Evolutionary conservation across 2,329 filamentous ascomycete species (phyloP), one percentile per base, ranked within the genome.

Genomic region (Talaromyces sp.): DNA sequence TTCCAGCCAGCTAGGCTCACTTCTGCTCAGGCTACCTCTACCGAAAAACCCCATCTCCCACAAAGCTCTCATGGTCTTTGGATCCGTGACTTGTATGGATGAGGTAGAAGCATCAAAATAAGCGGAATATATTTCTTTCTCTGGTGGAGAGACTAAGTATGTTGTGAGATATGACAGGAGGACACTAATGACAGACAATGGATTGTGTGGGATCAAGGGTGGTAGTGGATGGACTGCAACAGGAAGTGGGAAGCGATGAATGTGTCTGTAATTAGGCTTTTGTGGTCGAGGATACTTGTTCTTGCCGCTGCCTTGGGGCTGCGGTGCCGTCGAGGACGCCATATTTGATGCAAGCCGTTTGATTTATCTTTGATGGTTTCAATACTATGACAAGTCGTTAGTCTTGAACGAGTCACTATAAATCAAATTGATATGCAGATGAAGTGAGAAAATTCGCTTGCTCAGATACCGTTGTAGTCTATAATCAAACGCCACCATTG

Each of bases 401-500:
- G 61, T 25, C 19, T 54, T 13, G 34, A 36, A 40, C 22, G n/a
- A 2, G n/a, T 56, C 11, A 38, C n/a, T 25, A 38, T 38, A 56
- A 38, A 10, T 56, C 53, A 25, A 25, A 34, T 15, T 5, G 3
- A 22, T 11, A 17, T 38, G 31, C 5, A 56, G 10, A 40, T 27
- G n/a, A 58, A 19, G 40, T 43, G 45, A 27, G 45, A 2, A n/a
- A 29, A 53, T 38, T 64, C 54, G 54, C 64, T 67, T 83, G 85
- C 86, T 95, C 91, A 95, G 91, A 95, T 95, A 95, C 91, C 91
- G 91, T 95, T 94, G 91, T 95, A 95, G 91, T 95, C 91, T 91
- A 78, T 90, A 89, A 87, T 84, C 85, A 82, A 82, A 22, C 84
- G 74, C 77, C 74, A 77, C 76, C 81, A 84, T 78, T 69, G 81